Percentiles rank a stretch among this genome's conserved stretches.
These are phyloP conservation scores for Aspergillus kassunensis DNA, from an alignment of 495 filamentous ascomycete genomes.

Conservation along the genomic window DNA sequence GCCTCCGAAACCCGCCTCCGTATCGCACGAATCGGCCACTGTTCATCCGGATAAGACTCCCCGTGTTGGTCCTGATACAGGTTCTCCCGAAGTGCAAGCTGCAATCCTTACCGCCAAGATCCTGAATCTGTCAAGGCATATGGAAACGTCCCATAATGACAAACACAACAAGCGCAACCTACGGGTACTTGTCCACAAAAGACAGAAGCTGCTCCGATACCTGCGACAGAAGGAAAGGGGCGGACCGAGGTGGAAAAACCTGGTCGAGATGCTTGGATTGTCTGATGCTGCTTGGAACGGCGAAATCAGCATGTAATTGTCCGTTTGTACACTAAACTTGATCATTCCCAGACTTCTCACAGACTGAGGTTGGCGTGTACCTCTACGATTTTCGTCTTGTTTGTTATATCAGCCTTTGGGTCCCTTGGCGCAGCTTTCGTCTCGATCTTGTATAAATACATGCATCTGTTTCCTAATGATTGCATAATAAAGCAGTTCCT, in stretches of 20 bases:
- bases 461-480: neutral
- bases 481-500: no score
- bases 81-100: constrained; percentile 91
- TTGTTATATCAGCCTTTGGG: neutral
- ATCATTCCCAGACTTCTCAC: constrained; percentile 8
- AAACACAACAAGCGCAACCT: constrained; percentile 94
- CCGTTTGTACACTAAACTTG: constrained; percentile 14
- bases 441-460: neutral
- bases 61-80: constrained; percentile 84
- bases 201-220: constrained; percentile 84
- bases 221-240: constrained; percentile 86
- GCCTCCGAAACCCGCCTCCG: constrained; percentile 46
- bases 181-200: constrained; percentile 75
- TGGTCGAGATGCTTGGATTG: constrained; percentile 77
- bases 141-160: constrained; percentile 58
- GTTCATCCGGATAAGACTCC: constrained; percentile 48
- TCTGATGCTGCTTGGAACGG: constrained; percentile 82
- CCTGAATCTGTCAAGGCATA: constrained; percentile 62
- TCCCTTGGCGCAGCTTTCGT: neutral
- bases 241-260: constrained; percentile 78
- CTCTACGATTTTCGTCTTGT: constrained; percentile 14
- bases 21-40: constrained; percentile 23
- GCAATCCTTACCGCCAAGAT: constrained; percentile 98
- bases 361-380: constrained; percentile 18
- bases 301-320: constrained; percentile 69